Base-by-base conservation (phyloP, 805 yeast genomes). In the Debaryomyces hansenii region DNA sequence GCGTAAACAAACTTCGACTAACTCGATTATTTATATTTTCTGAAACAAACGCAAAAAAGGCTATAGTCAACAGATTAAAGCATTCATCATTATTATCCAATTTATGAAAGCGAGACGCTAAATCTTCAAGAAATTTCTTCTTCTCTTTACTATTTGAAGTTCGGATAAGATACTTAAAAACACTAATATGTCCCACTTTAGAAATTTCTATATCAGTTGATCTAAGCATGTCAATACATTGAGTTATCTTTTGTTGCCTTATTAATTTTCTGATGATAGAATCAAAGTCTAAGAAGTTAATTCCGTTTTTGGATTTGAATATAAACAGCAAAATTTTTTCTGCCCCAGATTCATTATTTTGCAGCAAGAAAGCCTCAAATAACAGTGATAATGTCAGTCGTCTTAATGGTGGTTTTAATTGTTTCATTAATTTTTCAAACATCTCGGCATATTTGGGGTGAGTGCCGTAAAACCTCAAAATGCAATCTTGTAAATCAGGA, bases 311-410 rank as follows among this genome's bases (percentile, higher is more conserved):
- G 5, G 70, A 56, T 10, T 59, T 55, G 44, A 65, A 54, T 8
- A 72, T 67, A 7, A 62, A 51, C 46, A 57, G 60, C 15, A 66
- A 53, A 21, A 69, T 51, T 42, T 53, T 58, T 35, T 66, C 66
- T 0, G 72, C 62, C 4, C 63, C 68, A 2, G 44, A 50, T 29
- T 60, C 66, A 37, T 62, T 59, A 37, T 60, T 57, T 42, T 59
- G 65, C 11, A 34, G 21, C 32, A 67, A 45, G 40, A 70, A 69
- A 5, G 64, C 54, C 15, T 55, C 50, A 40, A 71, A 64, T 27
- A 72, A 53, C 49, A 61, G 62, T 4, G 72, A 60, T 5, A 71
- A 50, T 2, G 72, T 60, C 54, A 60, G 61, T 20, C 74, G 50
- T 24, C 55, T 51, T n/a, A 70, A 49, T 6, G 72, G 74, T 4